Conservation (phyloP, 1,139 yeast species). For the Suhomyces terraborum region DNA sequence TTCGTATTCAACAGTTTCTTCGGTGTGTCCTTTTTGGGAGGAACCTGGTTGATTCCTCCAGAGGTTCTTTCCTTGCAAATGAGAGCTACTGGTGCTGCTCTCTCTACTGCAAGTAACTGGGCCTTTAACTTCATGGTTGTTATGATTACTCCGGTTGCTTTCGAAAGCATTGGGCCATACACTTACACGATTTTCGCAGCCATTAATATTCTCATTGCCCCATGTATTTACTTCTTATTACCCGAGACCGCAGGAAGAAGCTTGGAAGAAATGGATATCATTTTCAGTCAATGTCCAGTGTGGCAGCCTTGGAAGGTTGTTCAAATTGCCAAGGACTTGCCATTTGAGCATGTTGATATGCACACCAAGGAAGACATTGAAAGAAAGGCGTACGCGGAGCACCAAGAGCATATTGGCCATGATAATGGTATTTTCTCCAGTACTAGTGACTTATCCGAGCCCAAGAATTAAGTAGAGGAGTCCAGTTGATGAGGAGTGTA, state of each 20-base stretch:
- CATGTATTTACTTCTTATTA: conserved; percentile 53
- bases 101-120: conserved; percentile 43
- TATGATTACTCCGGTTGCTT: conserved; percentile 40
- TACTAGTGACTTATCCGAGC: background rate
- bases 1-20: conserved; percentile 41
- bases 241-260: conserved; percentile 65
- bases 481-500: background rate
- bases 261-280: conserved; percentile 62
- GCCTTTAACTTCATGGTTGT: conserved; percentile 37
- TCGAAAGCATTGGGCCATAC: conserved; percentile 33
- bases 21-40: conserved; percentile 34
- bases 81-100: conserved; percentile 40
- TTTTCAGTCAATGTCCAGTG: conserved; percentile 47
- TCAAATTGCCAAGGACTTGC: conserved; percentile 36
- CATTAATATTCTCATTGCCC: conserved; percentile 52
- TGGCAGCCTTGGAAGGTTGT: conserved; percentile 42
- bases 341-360: conserved; percentile 25
- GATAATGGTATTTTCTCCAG: background rate
- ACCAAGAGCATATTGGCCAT: conserved; percentile 9
- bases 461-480: background rate
- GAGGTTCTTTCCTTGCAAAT: conserved; percentile 37
- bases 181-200: conserved; percentile 39
- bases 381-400: conserved; percentile 6
- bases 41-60: conserved; percentile 32
- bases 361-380: conserved; percentile 10